Conservation (phyloP, 2,329 filamentous ascomycete species). For the Ophiostoma sp. region DNA sequence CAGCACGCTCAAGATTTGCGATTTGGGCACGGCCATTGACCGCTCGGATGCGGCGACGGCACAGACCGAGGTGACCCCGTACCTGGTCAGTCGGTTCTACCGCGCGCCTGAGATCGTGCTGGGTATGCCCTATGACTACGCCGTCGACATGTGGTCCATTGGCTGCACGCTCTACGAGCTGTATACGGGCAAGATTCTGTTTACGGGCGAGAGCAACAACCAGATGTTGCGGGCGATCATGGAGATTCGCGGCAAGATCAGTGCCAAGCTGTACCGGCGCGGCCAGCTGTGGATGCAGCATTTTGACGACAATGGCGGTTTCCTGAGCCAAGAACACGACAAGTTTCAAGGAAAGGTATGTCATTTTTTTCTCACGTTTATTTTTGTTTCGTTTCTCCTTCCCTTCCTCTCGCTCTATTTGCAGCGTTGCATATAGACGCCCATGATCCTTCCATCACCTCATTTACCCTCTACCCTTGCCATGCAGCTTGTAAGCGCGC, state of each 20-base stretch:
- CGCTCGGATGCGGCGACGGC: constrained; percentile 72
- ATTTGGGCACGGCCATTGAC: constrained; percentile 94
- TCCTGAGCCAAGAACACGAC: constrained; percentile 81
- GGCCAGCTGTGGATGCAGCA: constrained; percentile 74
- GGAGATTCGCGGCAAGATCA: constrained; percentile 91
- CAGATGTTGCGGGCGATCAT: constrained; percentile 97
- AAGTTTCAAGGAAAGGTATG: constrained; percentile 79
- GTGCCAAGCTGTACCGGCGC: constrained; percentile 81
- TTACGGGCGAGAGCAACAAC: constrained; percentile 93
- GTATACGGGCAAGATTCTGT: constrained; percentile 96
- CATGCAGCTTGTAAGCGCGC: constrained; percentile 20
- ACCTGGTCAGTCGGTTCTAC: constrained; percentile 96
- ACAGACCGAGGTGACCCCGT: constrained; percentile 84
- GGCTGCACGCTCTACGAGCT: constrained; percentile 96
- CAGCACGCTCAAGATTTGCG: constrained; percentile 88
- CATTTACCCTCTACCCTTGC: neutral
- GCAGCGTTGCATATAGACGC: neutral
- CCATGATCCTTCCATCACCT: neutral
- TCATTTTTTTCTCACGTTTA: constrained; percentile 27
- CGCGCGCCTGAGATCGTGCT: constrained; percentile 95
- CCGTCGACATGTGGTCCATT: constrained; percentile 96
- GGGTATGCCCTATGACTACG: constrained; percentile 92
- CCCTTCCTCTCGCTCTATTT: neutral
- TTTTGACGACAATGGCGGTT: constrained; percentile 83
- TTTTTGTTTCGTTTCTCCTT: neutral